Evolutionary conservation across 2,329 filamentous ascomycete species (phyloP), one percentile per base, ranked within the genome.

Genomic region (Pseudophaeomoniella oleicola): DNA sequence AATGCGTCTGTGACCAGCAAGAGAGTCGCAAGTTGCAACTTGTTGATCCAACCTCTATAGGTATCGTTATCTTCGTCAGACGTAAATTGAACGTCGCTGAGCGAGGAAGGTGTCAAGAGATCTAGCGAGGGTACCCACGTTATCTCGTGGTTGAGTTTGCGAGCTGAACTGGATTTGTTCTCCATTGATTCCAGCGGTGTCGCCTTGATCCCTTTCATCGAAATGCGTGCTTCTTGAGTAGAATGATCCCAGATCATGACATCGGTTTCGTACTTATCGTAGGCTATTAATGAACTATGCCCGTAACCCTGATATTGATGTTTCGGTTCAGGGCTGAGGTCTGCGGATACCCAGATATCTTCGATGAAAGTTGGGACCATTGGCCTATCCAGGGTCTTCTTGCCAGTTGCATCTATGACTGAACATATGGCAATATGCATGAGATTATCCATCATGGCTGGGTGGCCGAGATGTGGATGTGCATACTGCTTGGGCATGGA

Each of bases 1-100:
- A 56, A 39, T 4, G 52, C 52, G 39, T 56, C 52, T 1, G 40
- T 48, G 5, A 54, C 44, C 12, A 50, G 44, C 2, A 57, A 42
- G 43, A 50, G 50, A 1, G 47, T 45, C 4, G 47, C 51, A 11
- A 55, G 39, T 27, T 57, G 54, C 13, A 53, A 43, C 4, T 39
- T 42, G 14, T 50, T 47, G 4, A 50, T 39, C 42, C 44, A 47
- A 10, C 46, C 37, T 3, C 36, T 36, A n/a, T 45, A 31, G 3
- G 38, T 30, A 2, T 41, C 37, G 12, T 39, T 27, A 15, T 47
- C 36, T 2, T 19, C 32, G 1, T 38, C 14, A 1, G n/a, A 16
- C 6, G 41, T 13, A 5, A 36, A 14, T 6, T 37, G 45, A 4
- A 48, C 14, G 13, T 37, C 39, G 15, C 40, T 41, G 3, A 45